A percentile compares a stretch with the other conserved stretches of the same genome.
Evolutionary conservation across 2,329 filamentous ascomycete species (phyloP).

Genomic region (Neonectria ditissima): DNA sequence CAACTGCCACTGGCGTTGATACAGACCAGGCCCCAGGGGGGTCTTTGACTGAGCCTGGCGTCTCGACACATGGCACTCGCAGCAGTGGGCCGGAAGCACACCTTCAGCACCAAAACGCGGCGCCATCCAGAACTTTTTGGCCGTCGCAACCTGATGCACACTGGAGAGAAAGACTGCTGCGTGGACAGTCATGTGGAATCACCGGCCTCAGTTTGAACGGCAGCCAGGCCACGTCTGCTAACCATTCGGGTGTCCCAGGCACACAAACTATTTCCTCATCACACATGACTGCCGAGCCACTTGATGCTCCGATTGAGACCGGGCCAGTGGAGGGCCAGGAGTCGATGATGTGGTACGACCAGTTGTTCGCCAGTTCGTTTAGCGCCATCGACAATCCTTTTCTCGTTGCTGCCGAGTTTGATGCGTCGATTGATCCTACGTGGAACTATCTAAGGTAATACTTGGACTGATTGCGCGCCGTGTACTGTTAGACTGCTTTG

Average conservation of each 20-base stretch:
- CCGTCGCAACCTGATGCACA: slow-evolving; percentile 1
- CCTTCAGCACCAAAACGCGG: not conserved
- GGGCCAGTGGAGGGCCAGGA: slow-evolving; percentile 47
- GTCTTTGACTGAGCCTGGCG: not conserved
- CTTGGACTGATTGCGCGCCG: not conserved
- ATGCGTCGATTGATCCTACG: slow-evolving; percentile 48
- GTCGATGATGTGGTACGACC: slow-evolving; percentile 52
- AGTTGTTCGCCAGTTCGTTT: slow-evolving; percentile 50
- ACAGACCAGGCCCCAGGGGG: not conserved
- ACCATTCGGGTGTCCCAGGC: not conserved
- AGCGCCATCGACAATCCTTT: slow-evolving; percentile 50
- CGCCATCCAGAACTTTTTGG: not conserved
- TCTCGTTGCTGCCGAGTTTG: slow-evolving; percentile 48
- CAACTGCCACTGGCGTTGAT: not conserved
- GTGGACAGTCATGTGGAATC: not conserved
- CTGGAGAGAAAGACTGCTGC: not conserved
- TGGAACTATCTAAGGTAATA: slow-evolving; percentile 46
- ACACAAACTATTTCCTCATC: not conserved
- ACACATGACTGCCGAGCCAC: not conserved
- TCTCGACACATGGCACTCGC: not conserved
- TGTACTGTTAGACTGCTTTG: not conserved
- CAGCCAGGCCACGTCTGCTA: not conserved
- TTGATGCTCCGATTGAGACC: slow-evolving; percentile 17
- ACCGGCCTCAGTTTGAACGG: not conserved
- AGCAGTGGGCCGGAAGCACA: not conserved